Evolutionary conservation across 176 grass and related monocot genomes (phyloP).

Genomic region (Tillandsia leiboldiana): DNA sequence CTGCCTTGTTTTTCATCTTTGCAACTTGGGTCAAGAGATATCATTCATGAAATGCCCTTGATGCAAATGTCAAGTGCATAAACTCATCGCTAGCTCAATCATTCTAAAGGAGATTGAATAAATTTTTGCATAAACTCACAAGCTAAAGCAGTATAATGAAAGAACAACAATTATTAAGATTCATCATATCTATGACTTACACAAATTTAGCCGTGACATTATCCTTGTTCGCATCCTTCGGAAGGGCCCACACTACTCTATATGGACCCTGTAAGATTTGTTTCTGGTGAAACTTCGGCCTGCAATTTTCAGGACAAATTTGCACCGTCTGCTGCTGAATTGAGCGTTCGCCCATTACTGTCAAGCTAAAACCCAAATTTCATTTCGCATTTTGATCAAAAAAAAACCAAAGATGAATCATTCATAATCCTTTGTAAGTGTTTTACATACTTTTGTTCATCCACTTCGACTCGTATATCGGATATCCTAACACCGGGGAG

Average conservation of each 20-base stretch:
- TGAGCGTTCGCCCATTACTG: slow-evolving; percentile 21
- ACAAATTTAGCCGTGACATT: slow-evolving; percentile 29
- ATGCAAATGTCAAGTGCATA: too few relatives aligned
- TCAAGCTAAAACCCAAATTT: slow-evolving; percentile 20
- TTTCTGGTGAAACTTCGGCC: slow-evolving; percentile 13
- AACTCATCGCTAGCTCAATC: too few relatives aligned
- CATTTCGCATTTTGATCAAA: neutral
- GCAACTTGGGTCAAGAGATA: too few relatives aligned
- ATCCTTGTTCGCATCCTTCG: slow-evolving; percentile 33
- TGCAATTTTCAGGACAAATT: neutral
- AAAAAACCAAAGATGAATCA: neutral
- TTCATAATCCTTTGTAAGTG: neutral
- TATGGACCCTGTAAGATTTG: slow-evolving; percentile 33
- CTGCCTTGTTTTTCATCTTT: too few relatives aligned
- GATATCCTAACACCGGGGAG: slow-evolving; percentile 28
- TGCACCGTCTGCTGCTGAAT: neutral
- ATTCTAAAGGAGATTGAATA: neutral
- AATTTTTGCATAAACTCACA: neutral
- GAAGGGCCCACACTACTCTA: slow-evolving; percentile 30
- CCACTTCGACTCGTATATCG: slow-evolving; percentile 32
- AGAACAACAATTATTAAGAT: neutral
- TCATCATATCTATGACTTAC: slow-evolving; percentile 14
- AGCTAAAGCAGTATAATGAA: neutral
- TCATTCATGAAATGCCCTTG: too few relatives aligned
- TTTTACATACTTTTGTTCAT: slow-evolving; percentile 26